Evolutionary conservation across 441 rosid species (phyloP), one percentile per base, ranked within the genome.

Genomic region (Euphorbia schlechtendalii): DNA sequence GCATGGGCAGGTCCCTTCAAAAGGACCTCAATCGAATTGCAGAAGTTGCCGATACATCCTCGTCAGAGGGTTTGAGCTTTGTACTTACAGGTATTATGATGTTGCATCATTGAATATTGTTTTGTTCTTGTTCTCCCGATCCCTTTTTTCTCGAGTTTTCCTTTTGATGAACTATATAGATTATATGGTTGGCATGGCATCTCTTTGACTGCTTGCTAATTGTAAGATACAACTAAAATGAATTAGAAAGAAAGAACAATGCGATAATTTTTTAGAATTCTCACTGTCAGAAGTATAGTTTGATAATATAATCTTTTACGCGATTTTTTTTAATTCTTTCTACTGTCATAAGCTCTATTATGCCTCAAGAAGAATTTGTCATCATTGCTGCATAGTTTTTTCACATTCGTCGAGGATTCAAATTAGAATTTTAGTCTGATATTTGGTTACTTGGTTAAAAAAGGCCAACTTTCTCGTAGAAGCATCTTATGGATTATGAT

Each of bases 21-120:
- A 80, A 61, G 69, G 96, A 93, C 80, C 90, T 90, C 53, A 86
- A 94, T 79, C 80, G 76, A 59, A 90, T 94, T 56, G 97, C 96
- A 11, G 85, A 86, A 68, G 62, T 40, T 73, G 93, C 96, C 15
- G 90, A 90, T 72, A 90, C 99, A 55, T 90, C 99, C 60, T 83
- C 89, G 21, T 67, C 99, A 10, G 81, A 78, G 74, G 99, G 97
- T 67, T 70, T 88, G 65, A 81, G 88, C 77, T 88, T 80, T 66
- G 82, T 90, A 25, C 78, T 93, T 82, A 86, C 96, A 9, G 99
- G 99, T 90, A 82, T 15, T 52, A 51, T 25, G 17, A 27, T 59
- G 9, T 27, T 40, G 54, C 28, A 52, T 34, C 36, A 17, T 27
- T 51, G 34, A 28, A 49, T 51, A 15, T 32, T 8, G 20, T 56